Evolutionary conservation across 176 grass and related monocot genomes (phyloP).

Genomic region (Lolium multiflorum): DNA sequence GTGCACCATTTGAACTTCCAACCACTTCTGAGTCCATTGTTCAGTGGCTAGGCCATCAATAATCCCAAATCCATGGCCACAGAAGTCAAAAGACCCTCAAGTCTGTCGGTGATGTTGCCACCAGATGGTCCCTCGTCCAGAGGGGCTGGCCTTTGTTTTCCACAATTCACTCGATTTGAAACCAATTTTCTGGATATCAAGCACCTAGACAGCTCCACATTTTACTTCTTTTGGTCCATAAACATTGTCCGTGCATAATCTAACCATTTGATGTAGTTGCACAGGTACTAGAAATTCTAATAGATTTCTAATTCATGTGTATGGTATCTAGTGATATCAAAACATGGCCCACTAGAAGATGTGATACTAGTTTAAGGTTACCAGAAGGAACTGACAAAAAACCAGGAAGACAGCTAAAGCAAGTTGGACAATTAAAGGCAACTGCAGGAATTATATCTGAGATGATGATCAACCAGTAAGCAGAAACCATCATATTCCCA

Average conservation of each 20-base stretch:
- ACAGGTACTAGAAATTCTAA: conserved; percentile 1
- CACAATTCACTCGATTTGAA: conserved; percentile 11
- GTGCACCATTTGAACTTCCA: background rate
- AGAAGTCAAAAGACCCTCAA: background rate
- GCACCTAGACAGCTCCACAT: background rate
- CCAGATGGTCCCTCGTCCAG: background rate
- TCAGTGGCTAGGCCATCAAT: conserved; percentile 20
- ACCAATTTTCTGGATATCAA: conserved; percentile 4
- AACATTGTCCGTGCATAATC: conserved; percentile 3
- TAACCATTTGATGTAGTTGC: background rate
- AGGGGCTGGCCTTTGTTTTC: background rate
- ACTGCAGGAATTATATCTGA: conserved; percentile 16
- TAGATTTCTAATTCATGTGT: conserved; percentile 19
- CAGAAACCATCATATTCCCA: conserved; percentile 4
- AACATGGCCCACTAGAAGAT: background rate
- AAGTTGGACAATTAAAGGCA: conserved; percentile 6
- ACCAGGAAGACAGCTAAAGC: background rate
- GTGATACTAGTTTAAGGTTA: conserved; percentile 1
- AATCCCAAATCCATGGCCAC: background rate
- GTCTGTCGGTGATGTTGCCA: conserved; percentile 3
- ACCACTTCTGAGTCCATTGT: background rate
- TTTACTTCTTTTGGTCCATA: conserved; percentile 12
- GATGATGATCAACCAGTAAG: background rate
- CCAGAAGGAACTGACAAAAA: conserved; percentile 22
- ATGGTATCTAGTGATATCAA: background rate